These are phyloP conservation scores for Clathrus columnatus DNA, from an alignment of 768 basidiomycete species.

Conservation along the genomic window DNA sequence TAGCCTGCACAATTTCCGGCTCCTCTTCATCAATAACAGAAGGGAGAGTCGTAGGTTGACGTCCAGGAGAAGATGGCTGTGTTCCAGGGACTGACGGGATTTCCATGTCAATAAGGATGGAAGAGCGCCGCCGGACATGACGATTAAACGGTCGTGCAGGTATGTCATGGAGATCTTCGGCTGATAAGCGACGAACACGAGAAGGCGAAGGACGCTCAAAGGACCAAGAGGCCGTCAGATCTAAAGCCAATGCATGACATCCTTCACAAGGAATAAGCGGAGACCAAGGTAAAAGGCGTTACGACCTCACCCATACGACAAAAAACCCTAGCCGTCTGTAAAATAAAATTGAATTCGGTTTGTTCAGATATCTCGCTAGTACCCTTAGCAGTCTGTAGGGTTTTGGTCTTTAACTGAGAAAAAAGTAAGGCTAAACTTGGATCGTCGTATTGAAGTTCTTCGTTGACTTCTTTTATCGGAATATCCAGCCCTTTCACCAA, in stretches of 20 bases:
- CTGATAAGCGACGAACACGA: conserved; percentile 14
- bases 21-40: conserved; percentile 15
- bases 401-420: conserved; percentile 81
- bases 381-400: conserved; percentile 87
- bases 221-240: conserved; percentile 85
- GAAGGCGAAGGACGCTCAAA: conserved; percentile 68
- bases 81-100: conserved; percentile 54
- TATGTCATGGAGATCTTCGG: conserved; percentile 1
- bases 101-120: conserved; percentile 88
- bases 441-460: conserved; percentile 83
- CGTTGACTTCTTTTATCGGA: conserved; percentile 52
- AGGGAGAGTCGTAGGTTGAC: conserved; percentile 15
- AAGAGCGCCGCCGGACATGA: conserved; percentile 53
- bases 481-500: conserved; percentile 47
- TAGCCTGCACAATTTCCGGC: conserved; percentile 4
- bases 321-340: conserved; percentile 90
- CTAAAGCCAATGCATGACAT: conserved; percentile 85
- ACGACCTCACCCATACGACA: conserved; percentile 77
- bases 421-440: conserved; percentile 87
- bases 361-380: conserved; percentile 83
- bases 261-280: conserved; percentile 37
- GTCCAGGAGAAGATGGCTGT: conserved; percentile 42
- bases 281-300: neutral
- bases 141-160: conserved; percentile 36
- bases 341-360: conserved; percentile 90